Conservation (phyloP, 257 asterid species). For the Solanum corneliomulleri region DNA sequence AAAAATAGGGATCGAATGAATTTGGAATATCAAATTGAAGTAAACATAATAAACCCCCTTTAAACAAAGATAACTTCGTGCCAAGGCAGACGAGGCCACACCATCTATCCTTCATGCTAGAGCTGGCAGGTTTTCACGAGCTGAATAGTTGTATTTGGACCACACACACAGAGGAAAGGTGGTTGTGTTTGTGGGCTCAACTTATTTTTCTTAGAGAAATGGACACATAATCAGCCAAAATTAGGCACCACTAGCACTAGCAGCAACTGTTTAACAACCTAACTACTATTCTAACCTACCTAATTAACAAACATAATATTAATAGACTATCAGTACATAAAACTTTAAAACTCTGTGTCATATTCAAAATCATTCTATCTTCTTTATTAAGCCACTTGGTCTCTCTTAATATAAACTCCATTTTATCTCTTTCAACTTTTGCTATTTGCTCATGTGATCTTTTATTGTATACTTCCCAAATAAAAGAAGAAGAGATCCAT, state of each 20-base stretch:
- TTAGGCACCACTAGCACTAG: neutral
- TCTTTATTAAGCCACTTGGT: constrained; percentile 5
- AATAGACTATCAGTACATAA: too few relatives aligned
- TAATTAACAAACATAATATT: neutral
- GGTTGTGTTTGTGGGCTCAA: neutral
- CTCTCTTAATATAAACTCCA: neutral
- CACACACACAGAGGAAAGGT: neutral
- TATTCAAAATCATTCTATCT: constrained; percentile 18
- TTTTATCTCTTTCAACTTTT: neutral
- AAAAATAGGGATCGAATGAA: too few relatives aligned
- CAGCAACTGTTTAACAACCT: neutral
- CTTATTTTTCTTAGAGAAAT: neutral
- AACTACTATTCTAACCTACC: neutral
- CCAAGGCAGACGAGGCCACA: accelerated
- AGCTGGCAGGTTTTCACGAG: neutral
- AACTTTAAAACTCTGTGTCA: neutral
- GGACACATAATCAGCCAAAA: neutral
- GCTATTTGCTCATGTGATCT: neutral
- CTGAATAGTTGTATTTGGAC: neutral
- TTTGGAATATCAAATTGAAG: too few relatives aligned
- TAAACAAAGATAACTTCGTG: neutral
- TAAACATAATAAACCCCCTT: too few relatives aligned
- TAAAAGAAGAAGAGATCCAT: neutral
- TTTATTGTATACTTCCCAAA: neutral
- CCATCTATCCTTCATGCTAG: neutral